Evolutionary conservation across 2,329 filamentous ascomycete genomes (phyloP).

Genomic region (Harringtonia lauricola): DNA sequence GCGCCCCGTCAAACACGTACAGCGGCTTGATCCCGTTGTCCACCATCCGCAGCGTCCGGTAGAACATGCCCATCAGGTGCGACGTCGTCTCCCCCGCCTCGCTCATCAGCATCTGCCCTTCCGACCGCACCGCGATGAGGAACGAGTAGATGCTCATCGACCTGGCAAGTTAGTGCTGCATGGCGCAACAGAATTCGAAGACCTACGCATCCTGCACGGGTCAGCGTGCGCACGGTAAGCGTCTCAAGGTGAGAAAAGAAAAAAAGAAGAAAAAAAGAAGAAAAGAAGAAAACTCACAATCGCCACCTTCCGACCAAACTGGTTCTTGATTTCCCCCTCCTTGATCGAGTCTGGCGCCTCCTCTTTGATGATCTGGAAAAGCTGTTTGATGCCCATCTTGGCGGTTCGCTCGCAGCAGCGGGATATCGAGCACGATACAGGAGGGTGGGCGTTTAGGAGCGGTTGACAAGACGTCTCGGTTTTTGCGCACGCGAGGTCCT

Average conservation of each 20-base stretch:
- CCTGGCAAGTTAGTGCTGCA: slow-evolving; percentile 25
- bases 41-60: slow-evolving; percentile 93
- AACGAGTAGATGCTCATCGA: slow-evolving; percentile 99
- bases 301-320: slow-evolving; percentile 95
- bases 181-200: slow-evolving; percentile 27
- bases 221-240: no score
- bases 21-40: slow-evolving; percentile 98
- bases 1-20: slow-evolving; percentile 95
- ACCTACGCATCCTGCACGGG: no score
- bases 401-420: slow-evolving; percentile 2
- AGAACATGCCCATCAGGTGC: slow-evolving; percentile 99
- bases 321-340: slow-evolving; percentile 95
- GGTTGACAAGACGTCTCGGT: no score
- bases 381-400: slow-evolving; percentile 57
- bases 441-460: no score
- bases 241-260: background rate
- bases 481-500: no score
- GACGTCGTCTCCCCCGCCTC: slow-evolving; percentile 95
- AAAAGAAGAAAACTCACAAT: slow-evolving; percentile 54
- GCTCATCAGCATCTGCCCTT: slow-evolving; percentile 91
- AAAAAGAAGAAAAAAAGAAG: background rate
- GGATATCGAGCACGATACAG: no score
- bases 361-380: slow-evolving; percentile 76
- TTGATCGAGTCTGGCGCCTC: slow-evolving; percentile 94
- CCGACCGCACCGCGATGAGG: slow-evolving; percentile 91